A percentile compares a stretch with the other conserved stretches of the same genome.
Conservation (phyloP, 257 asterid species). For the Capsicum baccatum region DNA sequence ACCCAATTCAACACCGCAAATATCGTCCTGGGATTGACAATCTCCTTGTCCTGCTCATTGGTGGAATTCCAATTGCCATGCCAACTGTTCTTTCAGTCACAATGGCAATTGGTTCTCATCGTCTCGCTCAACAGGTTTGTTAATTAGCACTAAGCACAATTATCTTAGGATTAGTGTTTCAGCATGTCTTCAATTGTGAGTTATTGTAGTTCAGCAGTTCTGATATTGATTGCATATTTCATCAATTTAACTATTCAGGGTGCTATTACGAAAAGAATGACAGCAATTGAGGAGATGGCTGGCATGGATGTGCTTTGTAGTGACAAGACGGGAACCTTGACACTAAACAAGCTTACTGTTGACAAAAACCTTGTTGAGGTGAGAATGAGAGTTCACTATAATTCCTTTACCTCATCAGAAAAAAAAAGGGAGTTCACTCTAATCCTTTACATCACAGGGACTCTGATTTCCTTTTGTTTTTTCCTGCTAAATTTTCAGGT, state of each 20-base stretch:
- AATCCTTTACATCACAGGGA: neutral
- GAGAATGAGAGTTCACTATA: conserved; percentile 25
- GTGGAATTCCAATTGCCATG: conserved; percentile 99
- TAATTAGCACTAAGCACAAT: conserved; percentile 13
- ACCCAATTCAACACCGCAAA: conserved; percentile 84
- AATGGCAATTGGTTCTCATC: conserved; percentile 99
- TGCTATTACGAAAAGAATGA: conserved; percentile 98
- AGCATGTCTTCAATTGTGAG: conserved; percentile 3
- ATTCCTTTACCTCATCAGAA: neutral
- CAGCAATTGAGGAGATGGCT: conserved; percentile 99
- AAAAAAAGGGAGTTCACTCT: neutral
- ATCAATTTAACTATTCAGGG: conserved; percentile 53
- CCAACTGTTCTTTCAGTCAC: conserved; percentile 98
- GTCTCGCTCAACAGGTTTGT: conserved; percentile 90
- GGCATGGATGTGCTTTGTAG: conserved; percentile 99
- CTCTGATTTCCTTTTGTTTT: neutral
- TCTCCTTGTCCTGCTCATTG: conserved; percentile 95
- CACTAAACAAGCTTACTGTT: conserved; percentile 93
- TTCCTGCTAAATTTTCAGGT: conserved; percentile 50
- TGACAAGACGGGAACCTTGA: conserved; percentile 93
- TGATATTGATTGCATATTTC: conserved; percentile 17
- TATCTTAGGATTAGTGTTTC: conserved; percentile 23
- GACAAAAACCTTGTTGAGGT: conserved; percentile 98
- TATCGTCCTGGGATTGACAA: conserved; percentile 99
- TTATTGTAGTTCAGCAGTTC: neutral